Base-by-base conservation (phyloP, 2,329 filamentous ascomycete species). In the Calonectria pseudoreteaudii region DNA sequence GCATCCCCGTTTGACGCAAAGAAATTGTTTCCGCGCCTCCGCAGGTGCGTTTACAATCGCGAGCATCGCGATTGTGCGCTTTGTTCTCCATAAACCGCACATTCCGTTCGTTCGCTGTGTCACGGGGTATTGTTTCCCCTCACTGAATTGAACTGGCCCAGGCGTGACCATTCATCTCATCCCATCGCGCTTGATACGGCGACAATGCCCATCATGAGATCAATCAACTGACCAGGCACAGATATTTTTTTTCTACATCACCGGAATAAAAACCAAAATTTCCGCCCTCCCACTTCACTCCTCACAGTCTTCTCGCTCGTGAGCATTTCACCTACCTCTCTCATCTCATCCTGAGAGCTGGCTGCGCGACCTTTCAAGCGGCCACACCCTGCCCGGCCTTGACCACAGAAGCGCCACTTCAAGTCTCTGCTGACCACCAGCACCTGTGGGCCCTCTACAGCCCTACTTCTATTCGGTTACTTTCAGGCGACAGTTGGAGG, bases 181-280 rank as follows among this genome's bases (percentile, higher is more conserved):
- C 53, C 66, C 52, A 60, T 72, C 66, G 56, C 68, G 60, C 72
- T 69, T 66, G 53, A 73, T 64, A 66, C 67, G 66, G 56, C 68
- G 66, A 70, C 74, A 71, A 65, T 65, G 64, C 65, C 73, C 58
- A 73, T 75, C 68, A 73, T 75, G 76, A 73, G 68, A 74, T 73
- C 41, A 60, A 26, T 70, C 62, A 70, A 73, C 79, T 80, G 76
- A 81, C 58, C 52, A 74, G 67, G 71, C 64, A 68, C 69, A 80
- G 79, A 76, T 77, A 44, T 73, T 68, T 77, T 79, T 75, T 69
- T 69, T 70, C 72, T 74, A 72, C 50, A 72, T 76, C 71, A 66
- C 64, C 66, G 64, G 67, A 77, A 67, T 62, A 76, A 71, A 76
- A 62, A 60, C 67, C 66, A 74, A 74, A 66, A 74, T 64, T 71